These are phyloP conservation scores for Amyloporia xantha DNA, from an alignment of 768 basidiomycete genomes.

Conservation along the genomic window DNA sequence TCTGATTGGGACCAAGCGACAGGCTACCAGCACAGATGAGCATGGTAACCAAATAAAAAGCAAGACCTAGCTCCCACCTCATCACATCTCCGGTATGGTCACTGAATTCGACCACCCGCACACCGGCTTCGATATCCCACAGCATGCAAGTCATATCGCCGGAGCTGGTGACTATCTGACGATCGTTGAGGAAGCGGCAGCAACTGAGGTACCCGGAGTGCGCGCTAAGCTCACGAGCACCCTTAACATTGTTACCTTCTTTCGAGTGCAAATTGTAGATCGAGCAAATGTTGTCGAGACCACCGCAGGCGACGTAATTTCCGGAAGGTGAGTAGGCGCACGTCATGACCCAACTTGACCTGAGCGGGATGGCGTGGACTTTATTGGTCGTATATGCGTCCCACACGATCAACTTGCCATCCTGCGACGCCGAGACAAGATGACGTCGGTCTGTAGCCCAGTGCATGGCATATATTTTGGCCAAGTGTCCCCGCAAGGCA, in stretches of 20 bases:
- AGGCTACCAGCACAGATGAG: slow-evolving; percentile 44
- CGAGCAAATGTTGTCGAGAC: slow-evolving; percentile 98
- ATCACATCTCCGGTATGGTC: slow-evolving; percentile 99
- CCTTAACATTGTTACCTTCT: slow-evolving; percentile 70
- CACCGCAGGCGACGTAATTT: slow-evolving; percentile 96
- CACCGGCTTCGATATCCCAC: slow-evolving; percentile 98
- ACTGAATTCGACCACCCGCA: slow-evolving; percentile 96
- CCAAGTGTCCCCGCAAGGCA: slow-evolving; percentile 93
- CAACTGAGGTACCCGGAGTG: slow-evolving; percentile 98
- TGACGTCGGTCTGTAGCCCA: slow-evolving; percentile 97
- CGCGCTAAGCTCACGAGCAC: slow-evolving; percentile 91
- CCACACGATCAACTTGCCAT: slow-evolving; percentile 99
- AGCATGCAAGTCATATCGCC: slow-evolving; percentile 99
- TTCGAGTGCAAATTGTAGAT: slow-evolving; percentile 92
- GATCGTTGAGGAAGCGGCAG: slow-evolving; percentile 97
- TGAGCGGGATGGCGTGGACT: slow-evolving; percentile 96
- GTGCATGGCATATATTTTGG: slow-evolving; percentile 99
- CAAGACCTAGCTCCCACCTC: slow-evolving; percentile 56
- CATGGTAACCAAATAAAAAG: not conserved
- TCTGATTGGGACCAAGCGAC: slow-evolving; percentile 91
- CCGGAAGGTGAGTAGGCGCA: slow-evolving; percentile 98
- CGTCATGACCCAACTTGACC: slow-evolving; percentile 99
- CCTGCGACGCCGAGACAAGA: slow-evolving; percentile 98
- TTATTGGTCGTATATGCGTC: slow-evolving; percentile 99
- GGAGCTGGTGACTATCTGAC: slow-evolving; percentile 96